Evolutionary conservation across 2,329 filamentous ascomycete species (phyloP).

Genomic region (Alternaria sp.): DNA sequence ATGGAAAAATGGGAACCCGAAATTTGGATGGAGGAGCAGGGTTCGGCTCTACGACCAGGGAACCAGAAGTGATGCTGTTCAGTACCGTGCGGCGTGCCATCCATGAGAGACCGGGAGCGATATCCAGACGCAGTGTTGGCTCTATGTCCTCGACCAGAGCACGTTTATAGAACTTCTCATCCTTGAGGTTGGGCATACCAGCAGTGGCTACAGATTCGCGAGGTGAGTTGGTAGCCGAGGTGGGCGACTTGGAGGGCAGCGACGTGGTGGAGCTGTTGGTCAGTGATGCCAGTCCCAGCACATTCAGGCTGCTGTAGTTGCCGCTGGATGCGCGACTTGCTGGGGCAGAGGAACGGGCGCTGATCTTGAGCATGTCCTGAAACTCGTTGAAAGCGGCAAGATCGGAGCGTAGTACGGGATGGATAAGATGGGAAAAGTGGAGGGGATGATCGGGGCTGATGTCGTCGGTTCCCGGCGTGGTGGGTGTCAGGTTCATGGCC

Average conservation of each 20-base stretch:
- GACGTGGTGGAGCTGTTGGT: constrained; percentile 60
- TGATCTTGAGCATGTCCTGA: constrained; percentile 72
- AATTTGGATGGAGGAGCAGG: constrained; percentile 56
- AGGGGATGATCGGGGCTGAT: constrained; percentile 67
- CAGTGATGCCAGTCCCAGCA: constrained; percentile 60
- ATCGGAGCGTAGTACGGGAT: constrained; percentile 83
- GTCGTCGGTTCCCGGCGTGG: constrained; percentile 57
- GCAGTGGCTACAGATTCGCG: constrained; percentile 35
- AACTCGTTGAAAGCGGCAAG: constrained; percentile 85
- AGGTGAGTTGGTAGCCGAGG: constrained; percentile 42
- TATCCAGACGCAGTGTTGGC: constrained; percentile 87
- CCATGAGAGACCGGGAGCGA: constrained; percentile 91
- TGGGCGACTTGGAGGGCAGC: constrained; percentile 57
- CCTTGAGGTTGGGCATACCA: constrained; percentile 72
- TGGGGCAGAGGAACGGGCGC: constrained; percentile 61
- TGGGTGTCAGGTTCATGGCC: constrained; percentile 59
- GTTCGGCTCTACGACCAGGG: constrained; percentile 83
- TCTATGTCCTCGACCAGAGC: constrained; percentile 90
- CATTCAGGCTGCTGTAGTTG: constrained; percentile 69
- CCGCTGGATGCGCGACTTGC: constrained; percentile 74
- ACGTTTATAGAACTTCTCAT: constrained; percentile 93
- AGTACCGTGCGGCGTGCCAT: constrained; percentile 85
- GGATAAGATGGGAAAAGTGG: constrained; percentile 82
- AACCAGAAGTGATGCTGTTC: constrained; percentile 81
- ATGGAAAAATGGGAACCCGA: constrained; percentile 68